Percentiles rank a stretch among this genome's conserved stretches.
Evolutionary conservation across 495 filamentous ascomycete genomes (phyloP).

Genomic region (Annulohypoxylon moriforme): DNA sequence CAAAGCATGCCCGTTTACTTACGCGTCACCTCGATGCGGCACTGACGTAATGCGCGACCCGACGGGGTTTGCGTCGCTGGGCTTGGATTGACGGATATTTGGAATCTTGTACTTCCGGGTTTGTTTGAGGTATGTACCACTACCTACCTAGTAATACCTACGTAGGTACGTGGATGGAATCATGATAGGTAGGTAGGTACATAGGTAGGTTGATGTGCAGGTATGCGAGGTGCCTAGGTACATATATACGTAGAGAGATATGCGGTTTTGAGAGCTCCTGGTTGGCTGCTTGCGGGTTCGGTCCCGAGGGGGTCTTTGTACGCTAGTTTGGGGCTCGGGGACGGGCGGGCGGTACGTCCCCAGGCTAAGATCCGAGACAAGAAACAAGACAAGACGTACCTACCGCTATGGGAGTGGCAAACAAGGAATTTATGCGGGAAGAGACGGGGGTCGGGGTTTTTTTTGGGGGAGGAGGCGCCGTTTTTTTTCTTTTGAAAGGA

Average conservation of each 20-base stretch:
- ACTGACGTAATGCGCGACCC: background rate
- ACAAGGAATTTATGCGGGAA: too few species aligned
- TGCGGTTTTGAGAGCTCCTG: background rate
- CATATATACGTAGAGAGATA: background rate
- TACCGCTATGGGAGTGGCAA: too few species aligned
- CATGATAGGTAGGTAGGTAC: background rate
- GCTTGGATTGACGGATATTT: background rate
- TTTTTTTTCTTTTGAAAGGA: too few species aligned
- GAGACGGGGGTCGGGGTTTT: background rate
- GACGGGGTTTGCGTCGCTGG: too few species aligned
- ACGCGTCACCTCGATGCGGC: background rate
- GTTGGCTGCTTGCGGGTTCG: constrained; percentile 14
- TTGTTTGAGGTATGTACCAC: too few species aligned
- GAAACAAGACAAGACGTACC: background rate
- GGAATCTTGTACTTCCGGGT: background rate
- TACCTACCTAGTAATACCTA: too few species aligned
- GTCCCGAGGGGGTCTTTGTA: constrained; percentile 1
- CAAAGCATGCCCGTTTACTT: constrained; percentile 4
- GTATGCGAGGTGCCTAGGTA: background rate
- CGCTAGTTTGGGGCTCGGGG: background rate
- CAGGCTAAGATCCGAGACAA: constrained; percentile 24
- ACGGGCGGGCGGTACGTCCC: background rate
- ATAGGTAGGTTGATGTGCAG: background rate
- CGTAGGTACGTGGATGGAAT: too few species aligned
- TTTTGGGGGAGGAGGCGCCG: background rate